A percentile compares a stretch with the other conserved stretches of the same genome.
Evolutionary conservation across 139 green algal genomes (phyloP).

Genomic region (Picochlorum sp.): DNA sequence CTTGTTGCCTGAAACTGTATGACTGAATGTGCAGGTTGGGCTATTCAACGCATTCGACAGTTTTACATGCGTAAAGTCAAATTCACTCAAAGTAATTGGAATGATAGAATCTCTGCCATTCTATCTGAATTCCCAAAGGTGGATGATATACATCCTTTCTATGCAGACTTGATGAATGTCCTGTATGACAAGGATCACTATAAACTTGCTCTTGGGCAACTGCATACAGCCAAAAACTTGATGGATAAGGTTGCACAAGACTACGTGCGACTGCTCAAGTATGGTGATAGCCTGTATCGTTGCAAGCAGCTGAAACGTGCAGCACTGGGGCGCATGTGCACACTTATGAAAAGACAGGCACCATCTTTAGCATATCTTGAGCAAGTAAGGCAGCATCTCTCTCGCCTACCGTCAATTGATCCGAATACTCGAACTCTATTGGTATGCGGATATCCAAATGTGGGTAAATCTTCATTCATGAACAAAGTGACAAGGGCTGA

Average conservation of each 20-base stretch:
- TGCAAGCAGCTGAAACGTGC: slow-evolving; percentile 98
- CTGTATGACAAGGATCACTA: slow-evolving; percentile 99
- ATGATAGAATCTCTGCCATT: slow-evolving; percentile 87
- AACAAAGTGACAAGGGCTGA: slow-evolving; percentile 95
- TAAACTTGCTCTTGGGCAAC: slow-evolving; percentile 96
- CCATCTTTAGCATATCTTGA: slow-evolving; percentile 90
- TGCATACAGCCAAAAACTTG: slow-evolving; percentile 84
- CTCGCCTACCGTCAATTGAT: slow-evolving; percentile 92
- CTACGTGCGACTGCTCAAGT: slow-evolving; percentile 97
- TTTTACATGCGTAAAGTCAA: slow-evolving; percentile 99
- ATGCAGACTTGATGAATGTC: slow-evolving; percentile 96
- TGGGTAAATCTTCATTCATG: slow-evolving; percentile 96
- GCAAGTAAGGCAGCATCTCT: slow-evolving; percentile 99
- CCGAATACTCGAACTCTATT: slow-evolving; percentile 93
- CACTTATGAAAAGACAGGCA: slow-evolving; percentile 94
- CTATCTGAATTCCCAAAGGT: slow-evolving; percentile 97
- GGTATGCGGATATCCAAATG: slow-evolving; percentile 97
- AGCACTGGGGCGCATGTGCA: slow-evolving; percentile 97
- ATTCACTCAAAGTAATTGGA: slow-evolving; percentile 80
- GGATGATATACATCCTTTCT: slow-evolving; percentile 99
- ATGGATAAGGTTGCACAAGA: slow-evolving; percentile 93
- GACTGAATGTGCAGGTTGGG: slow-evolving; percentile 49
- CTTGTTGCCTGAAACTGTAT: too few relatives aligned
- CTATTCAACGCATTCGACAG: slow-evolving; percentile 89
- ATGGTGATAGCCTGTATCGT: slow-evolving; percentile 95